Evolutionary conservation across 129 eudicot genomes (phyloP), one percentile per base, ranked within the genome.

Genomic region (Apium graveolens): DNA sequence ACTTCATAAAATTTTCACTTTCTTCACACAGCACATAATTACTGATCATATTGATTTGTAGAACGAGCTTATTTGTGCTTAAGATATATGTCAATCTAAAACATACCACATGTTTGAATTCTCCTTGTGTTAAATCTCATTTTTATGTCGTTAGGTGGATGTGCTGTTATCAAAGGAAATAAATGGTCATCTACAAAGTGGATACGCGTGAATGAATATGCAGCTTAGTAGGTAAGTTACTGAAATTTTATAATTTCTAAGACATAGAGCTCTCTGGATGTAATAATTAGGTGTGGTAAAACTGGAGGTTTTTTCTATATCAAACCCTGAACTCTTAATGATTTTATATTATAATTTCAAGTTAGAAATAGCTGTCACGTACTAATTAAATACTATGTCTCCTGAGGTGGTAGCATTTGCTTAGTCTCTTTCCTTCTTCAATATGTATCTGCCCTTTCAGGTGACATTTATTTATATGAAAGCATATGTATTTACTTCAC

Each of bases 181-280:
- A 93, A 93, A 79, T 93, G 97, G 97, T 89, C 96, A 7, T 83
- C 96, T 31, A 91, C 96, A 69, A 91, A 88, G 81, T 93, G 98
- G 98, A 86, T 91, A 72, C 91, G 86, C 14, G 87, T 86, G 51
- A 78, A 86, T 62, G 89, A 89, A 76, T 87, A 81, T 80, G 70
- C 76, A 43, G 37, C 48, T 26, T 90, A 79, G 75, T 75, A 82
- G 88, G 89, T 84, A 79, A 51, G 27, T 11, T 78, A 26, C 17
- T n/a, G 29, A 73, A 73, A n/a, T 14, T 26, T 44, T 3, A 14
- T 13, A 43, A 8, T 3, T 24, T 41, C 10, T 11, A 43, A 44
- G 39, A 44, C 39, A 11, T n/a, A 13, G 46, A 1, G 3, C 38
- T 73, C 20, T 73, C 27, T 12, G 26, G 5, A 73, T 13, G 44